A percentile compares a stretch with the other conserved stretches of the same genome.
Evolutionary conservation across 2,329 filamentous ascomycete genomes (phyloP).

Genomic region (Coniochaeta sp.): DNA sequence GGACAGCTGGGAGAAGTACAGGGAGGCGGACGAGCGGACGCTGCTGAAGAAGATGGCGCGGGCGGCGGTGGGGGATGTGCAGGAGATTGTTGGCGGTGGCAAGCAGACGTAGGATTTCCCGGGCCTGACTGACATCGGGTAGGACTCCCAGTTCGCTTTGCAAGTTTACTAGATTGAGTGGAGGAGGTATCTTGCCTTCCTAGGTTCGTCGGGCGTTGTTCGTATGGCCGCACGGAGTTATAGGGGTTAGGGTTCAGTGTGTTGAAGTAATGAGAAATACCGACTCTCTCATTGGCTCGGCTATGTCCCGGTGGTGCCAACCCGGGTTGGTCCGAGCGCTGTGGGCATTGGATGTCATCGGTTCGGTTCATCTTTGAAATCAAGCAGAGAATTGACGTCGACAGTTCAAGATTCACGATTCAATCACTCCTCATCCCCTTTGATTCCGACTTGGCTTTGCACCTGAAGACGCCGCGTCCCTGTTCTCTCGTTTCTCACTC

Average conservation of each 20-base stretch:
- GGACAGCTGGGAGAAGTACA: constrained; percentile 77
- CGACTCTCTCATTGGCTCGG: constrained; percentile 29
- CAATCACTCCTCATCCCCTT: background rate
- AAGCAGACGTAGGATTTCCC: background rate
- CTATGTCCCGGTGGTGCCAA: constrained; percentile 18
- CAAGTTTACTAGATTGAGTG: background rate
- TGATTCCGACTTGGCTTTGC: background rate
- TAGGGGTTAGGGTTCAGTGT: constrained; percentile 12
- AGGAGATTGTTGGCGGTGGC: constrained; percentile 36
- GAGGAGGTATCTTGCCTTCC: background rate
- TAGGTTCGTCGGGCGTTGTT: background rate
- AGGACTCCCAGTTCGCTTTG: background rate
- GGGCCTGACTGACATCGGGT: background rate
- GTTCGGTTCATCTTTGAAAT: constrained; percentile 8
- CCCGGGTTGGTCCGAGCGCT: background rate
- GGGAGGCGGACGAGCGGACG: constrained; percentile 78
- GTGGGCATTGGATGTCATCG: constrained; percentile 7
- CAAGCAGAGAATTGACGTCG: constrained; percentile 1
- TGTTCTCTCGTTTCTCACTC: background rate
- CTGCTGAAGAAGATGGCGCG: constrained; percentile 83
- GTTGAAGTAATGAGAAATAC: constrained; percentile 21
- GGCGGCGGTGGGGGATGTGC: constrained; percentile 60
- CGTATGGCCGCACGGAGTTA: constrained; percentile 1
- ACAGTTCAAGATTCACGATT: background rate
- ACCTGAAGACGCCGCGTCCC: background rate